Base-by-base conservation (phyloP, 1,139 yeast species). In the Lodderomyces margitis region DNA sequence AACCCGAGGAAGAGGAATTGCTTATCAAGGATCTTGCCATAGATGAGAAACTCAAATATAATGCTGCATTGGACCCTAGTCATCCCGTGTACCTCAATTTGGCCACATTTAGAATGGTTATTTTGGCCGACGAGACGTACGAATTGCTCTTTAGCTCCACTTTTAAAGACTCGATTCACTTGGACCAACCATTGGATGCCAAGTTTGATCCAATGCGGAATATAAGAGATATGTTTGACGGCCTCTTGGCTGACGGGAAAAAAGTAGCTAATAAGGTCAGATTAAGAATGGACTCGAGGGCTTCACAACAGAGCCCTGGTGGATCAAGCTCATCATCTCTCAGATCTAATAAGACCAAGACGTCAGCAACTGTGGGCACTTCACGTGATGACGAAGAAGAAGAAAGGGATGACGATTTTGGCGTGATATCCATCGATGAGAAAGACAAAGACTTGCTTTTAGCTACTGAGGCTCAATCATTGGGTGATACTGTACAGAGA, bases 61-160 rank as follows among this genome's bases (percentile, higher is more conserved):
- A 88, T 56, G 87, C 81, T 1, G 96, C 96, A 0, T 66, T 88
- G 36, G 86, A 89, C 57, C 96, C 96, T 1, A 74, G 77, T 32
- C 75, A 82, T 10, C 95, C 95, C 0, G 81, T 85, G 15, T 80
- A 70, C 43, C 75, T 92, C 44, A 87, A 87, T 42, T 68, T 91
- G 21, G 91, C 98, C 0, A 89, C 96, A 0, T 92, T 92, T 66
- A 73, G 98, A 51, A 92, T 92, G 98, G 95, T 92, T 15, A 70
- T 92, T 3, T 70, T 92, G 12, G 97, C 98, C 0, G 96, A 91
- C 59, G 98, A 89, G 56, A 87, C 97, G 0, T 83, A 89, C 51
- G 98, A 92, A 58, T 68, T 85, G 33, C 79, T 91, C 50, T 92
- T 92, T 61, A 74, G 87, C 28, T 67, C 71, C 21, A 85, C 91